phyloP scores from a whole-genome alignment of 768 basidiomycete genomes.

The Termitomyces sp. region DNA sequence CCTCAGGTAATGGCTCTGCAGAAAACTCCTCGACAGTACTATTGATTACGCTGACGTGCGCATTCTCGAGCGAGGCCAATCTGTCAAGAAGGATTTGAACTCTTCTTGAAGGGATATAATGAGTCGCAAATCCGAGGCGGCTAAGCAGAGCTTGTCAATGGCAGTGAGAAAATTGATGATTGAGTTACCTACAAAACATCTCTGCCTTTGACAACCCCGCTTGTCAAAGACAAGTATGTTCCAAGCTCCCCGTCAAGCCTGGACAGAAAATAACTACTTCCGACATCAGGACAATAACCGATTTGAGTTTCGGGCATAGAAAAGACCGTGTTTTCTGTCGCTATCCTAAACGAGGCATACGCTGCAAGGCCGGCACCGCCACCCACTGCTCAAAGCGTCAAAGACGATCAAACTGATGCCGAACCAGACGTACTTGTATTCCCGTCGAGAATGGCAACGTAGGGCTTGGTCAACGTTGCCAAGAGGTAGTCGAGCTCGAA shows the following conservation, averaged over 20 bases:
- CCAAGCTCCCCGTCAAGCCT: conserved; percentile 89
- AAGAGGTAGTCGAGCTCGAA: conserved; percentile 78
- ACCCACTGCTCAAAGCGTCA: conserved; percentile 58
- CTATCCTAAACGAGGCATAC: conserved; percentile 84
- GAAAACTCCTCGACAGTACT: conserved; percentile 68
- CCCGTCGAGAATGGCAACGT: conserved; percentile 87
- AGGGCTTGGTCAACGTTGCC: conserved; percentile 76
- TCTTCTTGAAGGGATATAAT: conserved; percentile 77
- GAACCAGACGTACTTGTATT: conserved; percentile 67
- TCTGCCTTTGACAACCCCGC: conserved; percentile 65
- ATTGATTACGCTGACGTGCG: conserved; percentile 33
- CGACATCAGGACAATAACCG: conserved; percentile 90
- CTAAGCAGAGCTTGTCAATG: conserved; percentile 31
- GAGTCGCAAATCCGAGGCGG: conserved; percentile 91
- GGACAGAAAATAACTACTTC: conserved; percentile 84
- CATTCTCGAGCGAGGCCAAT: conserved; percentile 52
- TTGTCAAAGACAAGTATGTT: conserved; percentile 90
- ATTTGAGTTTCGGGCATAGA: conserved; percentile 98
- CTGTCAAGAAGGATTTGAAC: conserved; percentile 68
- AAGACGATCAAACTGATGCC: conserved; percentile 1
- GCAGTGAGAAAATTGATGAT: background rate
- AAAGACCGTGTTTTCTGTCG: conserved; percentile 87
- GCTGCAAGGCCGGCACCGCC: conserved; percentile 89
- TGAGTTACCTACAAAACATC: conserved; percentile 71
- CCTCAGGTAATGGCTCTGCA: conserved; percentile 59